Conservation (phyloP, 768 basidiomycete genomes). For the Lactifluus echinatus region DNA sequence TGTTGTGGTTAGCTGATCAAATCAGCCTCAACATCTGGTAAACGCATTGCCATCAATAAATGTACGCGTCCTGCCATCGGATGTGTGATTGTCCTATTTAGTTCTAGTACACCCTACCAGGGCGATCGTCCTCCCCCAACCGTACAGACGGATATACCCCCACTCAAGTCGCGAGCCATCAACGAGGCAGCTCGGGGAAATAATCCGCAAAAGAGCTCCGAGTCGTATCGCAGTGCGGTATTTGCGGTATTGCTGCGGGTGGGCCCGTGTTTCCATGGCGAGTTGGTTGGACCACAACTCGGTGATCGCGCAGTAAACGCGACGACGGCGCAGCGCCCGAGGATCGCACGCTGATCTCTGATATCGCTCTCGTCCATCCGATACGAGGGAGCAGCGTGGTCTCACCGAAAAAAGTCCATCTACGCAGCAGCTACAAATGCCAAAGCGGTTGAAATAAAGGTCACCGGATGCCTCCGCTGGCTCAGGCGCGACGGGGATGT, state of each 20-base stretch:
- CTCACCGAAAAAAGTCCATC: background rate
- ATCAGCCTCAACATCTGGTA: constrained; percentile 11
- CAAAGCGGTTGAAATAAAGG: background rate
- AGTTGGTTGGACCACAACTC: constrained; percentile 10
- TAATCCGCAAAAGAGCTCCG: background rate
- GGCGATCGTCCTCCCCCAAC: constrained; percentile 4
- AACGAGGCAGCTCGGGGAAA: constrained; percentile 8
- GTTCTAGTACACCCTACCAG: constrained; percentile 3
- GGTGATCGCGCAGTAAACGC: constrained; percentile 16
- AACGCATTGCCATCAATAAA: constrained; percentile 3
- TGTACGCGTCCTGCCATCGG: constrained; percentile 1
- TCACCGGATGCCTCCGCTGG: background rate
- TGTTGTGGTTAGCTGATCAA: constrained; percentile 11
- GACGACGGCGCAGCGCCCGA: constrained; percentile 9
- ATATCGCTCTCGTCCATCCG: constrained; percentile 1
- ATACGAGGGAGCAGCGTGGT: constrained; percentile 6
- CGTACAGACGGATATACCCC: background rate
- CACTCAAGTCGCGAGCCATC: constrained; percentile 4
- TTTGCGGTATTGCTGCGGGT: constrained; percentile 12
- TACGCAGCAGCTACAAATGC: background rate
- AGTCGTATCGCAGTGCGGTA: background rate
- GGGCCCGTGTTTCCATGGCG: constrained; percentile 15
- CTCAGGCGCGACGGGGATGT: background rate
- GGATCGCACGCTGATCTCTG: constrained; percentile 12
- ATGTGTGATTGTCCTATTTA: constrained; percentile 1